These are phyloP conservation scores for Suhomyces xylopsoci DNA, from an alignment of 805 yeast species.

Conservation along the genomic window DNA sequence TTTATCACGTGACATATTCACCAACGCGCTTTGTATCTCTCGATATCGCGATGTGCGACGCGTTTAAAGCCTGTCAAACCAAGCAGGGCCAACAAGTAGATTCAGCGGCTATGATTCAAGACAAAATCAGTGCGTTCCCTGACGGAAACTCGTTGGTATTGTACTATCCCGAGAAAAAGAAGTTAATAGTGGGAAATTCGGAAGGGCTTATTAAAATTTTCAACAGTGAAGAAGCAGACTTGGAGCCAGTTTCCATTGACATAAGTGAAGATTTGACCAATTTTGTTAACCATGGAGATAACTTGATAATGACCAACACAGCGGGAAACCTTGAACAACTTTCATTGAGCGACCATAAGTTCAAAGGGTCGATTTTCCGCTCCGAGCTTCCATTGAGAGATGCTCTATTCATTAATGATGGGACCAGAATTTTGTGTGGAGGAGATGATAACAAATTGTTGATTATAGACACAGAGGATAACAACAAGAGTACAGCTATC, in stretches of 20 bases:
- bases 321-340: conserved; percentile 44
- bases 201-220: conserved; percentile 54
- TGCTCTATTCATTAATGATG: conserved; percentile 57
- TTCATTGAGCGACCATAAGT: conserved; percentile 26
- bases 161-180: conserved; percentile 20
- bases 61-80: not conserved
- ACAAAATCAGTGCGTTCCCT: conserved; percentile 34
- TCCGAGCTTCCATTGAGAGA: conserved; percentile 50
- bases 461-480: conserved; percentile 40
- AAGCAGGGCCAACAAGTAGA: not conserved
- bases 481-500: conserved; percentile 28
- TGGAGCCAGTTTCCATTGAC: conserved; percentile 62
- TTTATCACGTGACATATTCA: not conserved
- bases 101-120: conserved; percentile 7
- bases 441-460: conserved; percentile 64
- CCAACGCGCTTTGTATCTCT: not conserved
- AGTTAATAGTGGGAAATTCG: conserved; percentile 52
- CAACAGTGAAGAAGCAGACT: conserved; percentile 44
- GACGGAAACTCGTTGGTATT: conserved; percentile 40
- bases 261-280: conserved; percentile 46
- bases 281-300: conserved; percentile 22
- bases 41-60: not conserved
- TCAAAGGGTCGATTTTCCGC: conserved; percentile 40
- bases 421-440: conserved; percentile 55
- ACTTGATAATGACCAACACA: conserved; percentile 34